Base-by-base conservation (phyloP, 345 rosid species). In the Aegle marmelos region DNA sequence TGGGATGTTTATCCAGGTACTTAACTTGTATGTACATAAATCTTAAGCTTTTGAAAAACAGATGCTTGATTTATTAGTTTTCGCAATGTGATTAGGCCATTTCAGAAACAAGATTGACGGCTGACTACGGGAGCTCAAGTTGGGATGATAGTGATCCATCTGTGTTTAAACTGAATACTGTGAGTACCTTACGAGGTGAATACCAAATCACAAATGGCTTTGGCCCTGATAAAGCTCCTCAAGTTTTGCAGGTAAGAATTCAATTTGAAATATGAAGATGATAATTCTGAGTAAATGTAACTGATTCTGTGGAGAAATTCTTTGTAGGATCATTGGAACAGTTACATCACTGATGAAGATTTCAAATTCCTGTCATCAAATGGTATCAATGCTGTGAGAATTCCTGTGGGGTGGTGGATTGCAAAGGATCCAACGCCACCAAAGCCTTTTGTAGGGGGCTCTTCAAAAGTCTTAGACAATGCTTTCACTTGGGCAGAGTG, bases 171-270 rank as follows among this genome's bases (percentile, higher is more conserved):
- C 72, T 85, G 82, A 71, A 36, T 4, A 72, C 64, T 62, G 24
- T 75, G 27, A 21, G 16, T 14, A 22, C 22, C 41, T 8, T 82
- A 24, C 33, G 0, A 24, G 87, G 87, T 50, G 87, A 82, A 77
- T 85, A 76, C 59, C 87, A 85, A 31, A 70, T 82, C 70, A 79
- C 87, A 45, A 85, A 85, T 74, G 87, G 85, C 14, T 79, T 79
- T 70, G 83, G 81, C 25, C 85, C 83, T 31, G 81, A 77, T 6
- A 79, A 56, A 76, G 81, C 83, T 39, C 81, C 79, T 25, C 74
- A 70, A 53, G 72, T 77, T 34, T 27, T 82, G 75, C 77, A 57
- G 74, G 84, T 81, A 28, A 50, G 64, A 4, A 25, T 25, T 76
- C n/a, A 11, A 36, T 24, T 25, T 33, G n/a, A 13, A 54, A 71